These are phyloP conservation scores for Rhodotorula diobovata DNA, from an alignment of 768 basidiomycete species.

Conservation along the genomic window DNA sequence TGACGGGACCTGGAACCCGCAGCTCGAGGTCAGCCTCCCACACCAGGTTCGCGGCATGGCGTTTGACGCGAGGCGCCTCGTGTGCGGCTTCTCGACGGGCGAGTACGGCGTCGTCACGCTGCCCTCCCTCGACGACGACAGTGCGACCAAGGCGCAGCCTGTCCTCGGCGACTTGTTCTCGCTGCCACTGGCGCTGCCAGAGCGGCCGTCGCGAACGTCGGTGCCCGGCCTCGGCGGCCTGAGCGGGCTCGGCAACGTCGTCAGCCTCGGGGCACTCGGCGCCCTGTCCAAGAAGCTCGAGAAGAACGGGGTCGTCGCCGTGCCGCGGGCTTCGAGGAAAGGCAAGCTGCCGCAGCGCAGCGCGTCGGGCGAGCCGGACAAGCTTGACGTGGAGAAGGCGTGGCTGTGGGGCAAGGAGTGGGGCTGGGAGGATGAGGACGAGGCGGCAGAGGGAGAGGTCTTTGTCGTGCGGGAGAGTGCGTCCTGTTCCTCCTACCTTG, in stretches of 20 bases:
- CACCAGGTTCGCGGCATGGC: slow-evolving; percentile 84
- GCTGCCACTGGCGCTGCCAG: slow-evolving; percentile 10
- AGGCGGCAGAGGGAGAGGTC: slow-evolving; percentile 56
- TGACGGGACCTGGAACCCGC: slow-evolving; percentile 66
- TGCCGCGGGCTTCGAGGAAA: slow-evolving; percentile 1
- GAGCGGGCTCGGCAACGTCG: slow-evolving; percentile 9
- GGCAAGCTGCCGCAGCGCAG: slow-evolving; percentile 7
- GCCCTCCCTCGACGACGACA: slow-evolving; percentile 60
- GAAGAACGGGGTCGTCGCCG: slow-evolving; percentile 33
- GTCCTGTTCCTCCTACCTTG: slow-evolving; percentile 43
- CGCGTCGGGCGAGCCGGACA: not conserved
- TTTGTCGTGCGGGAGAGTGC: slow-evolving; percentile 74
- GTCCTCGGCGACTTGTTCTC: slow-evolving; percentile 46
- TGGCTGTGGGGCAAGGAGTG: slow-evolving; percentile 37
- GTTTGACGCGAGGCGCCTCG: slow-evolving; percentile 54
- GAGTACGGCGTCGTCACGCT: slow-evolving; percentile 59
- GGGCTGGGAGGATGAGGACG: slow-evolving; percentile 55
- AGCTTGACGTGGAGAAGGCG: not conserved
- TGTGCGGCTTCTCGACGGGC: slow-evolving; percentile 74
- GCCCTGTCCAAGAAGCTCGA: slow-evolving; percentile 32
- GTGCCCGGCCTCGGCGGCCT: not conserved
- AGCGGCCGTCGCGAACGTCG: not conserved
- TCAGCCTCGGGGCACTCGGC: slow-evolving; percentile 17
- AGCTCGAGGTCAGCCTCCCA: slow-evolving; percentile 67
- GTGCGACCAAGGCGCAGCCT: slow-evolving; percentile 47